Base-by-base conservation (phyloP, 148 eudicot species). In the Spergularia marina region DNA sequence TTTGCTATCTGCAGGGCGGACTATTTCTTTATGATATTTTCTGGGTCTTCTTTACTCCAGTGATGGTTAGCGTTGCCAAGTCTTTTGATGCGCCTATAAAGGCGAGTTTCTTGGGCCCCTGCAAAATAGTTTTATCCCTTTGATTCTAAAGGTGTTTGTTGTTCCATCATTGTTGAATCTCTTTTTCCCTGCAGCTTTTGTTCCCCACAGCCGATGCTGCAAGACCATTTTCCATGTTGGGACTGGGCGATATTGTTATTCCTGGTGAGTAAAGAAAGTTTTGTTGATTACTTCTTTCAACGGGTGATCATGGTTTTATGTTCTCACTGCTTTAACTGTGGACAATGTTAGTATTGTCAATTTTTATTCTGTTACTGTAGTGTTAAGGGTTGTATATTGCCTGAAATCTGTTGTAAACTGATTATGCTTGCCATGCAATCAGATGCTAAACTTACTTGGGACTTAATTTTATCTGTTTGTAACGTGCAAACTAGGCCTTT, bases 1-100 rank as follows among this genome's bases (percentile, higher is more conserved):
- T 65, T 25, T 73, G 54, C 57, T 25, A 70, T 74, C 71, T 87
- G 77, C 92, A 95, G 98, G 90, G 89, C 78, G 98, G 98, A 56
- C 94, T 95, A 65, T 95, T 96, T 78, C 52, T 96, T 2, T 96
- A 96, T 84, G 99, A 96, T 82, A 89, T 96, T 72, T 96, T 96
- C 81, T 96, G 99, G 99, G 99, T 96, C 21, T 96, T 96, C 86
- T 96, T 96, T 74, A 96, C 99, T 49, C 99, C 99, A 30, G 99
- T 96, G 68, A 96, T 96, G 99, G 99, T 96, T 75, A 92, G 98
- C 73, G 99, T 96, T 78, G 98, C 99, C 30, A 96, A 96, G 82
- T 96, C 99, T 72, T 96, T 96, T 70, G 97, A 95, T 83, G 99
- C 99, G 60, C 99, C 99, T 58, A 95, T 95, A 73, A 95, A 95